phyloP scores from a whole-genome alignment of 129 eudicot species.

The Sambucus nigra region DNA sequence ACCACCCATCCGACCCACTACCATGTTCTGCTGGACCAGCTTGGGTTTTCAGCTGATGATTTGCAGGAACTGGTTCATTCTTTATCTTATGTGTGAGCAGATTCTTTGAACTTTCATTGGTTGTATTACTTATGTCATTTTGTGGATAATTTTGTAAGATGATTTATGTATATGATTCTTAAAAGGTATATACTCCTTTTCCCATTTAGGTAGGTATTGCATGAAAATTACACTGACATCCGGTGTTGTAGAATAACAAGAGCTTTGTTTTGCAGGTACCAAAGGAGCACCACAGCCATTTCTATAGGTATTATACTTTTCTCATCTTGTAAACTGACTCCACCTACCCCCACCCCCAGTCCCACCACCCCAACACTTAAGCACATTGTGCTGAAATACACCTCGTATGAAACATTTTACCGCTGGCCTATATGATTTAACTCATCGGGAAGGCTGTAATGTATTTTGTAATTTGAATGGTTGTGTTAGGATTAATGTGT shows the following conservation, averaged over 20 bases:
- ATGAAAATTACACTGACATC: not conserved
- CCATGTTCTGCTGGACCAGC: constrained; percentile 34
- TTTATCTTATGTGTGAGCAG: constrained; percentile 39
- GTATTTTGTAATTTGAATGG: not conserved
- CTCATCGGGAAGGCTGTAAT: no score
- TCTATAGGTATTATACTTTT: constrained; percentile 32
- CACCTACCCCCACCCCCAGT: no score
- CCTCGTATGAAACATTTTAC: no score
- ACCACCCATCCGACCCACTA: constrained; percentile 41
- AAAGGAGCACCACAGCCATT: constrained; percentile 53
- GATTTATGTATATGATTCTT: no score
- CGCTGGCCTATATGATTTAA: no score
- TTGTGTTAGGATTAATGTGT: not conserved
- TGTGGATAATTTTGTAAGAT: not conserved
- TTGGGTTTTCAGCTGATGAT: constrained; percentile 39
- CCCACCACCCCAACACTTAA: no score
- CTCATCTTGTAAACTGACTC: not conserved
- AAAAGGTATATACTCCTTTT: no score
- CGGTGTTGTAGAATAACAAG: not conserved
- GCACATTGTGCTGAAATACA: no score
- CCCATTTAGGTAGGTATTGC: no score
- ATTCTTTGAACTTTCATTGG: not conserved
- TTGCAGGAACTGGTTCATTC: constrained; percentile 40
- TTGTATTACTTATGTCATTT: not conserved
- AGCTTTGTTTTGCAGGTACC: constrained; percentile 27